Evolutionary conservation across 164 flowering plant genomes (phyloP).

Genomic region (Vitis labrusca): DNA sequence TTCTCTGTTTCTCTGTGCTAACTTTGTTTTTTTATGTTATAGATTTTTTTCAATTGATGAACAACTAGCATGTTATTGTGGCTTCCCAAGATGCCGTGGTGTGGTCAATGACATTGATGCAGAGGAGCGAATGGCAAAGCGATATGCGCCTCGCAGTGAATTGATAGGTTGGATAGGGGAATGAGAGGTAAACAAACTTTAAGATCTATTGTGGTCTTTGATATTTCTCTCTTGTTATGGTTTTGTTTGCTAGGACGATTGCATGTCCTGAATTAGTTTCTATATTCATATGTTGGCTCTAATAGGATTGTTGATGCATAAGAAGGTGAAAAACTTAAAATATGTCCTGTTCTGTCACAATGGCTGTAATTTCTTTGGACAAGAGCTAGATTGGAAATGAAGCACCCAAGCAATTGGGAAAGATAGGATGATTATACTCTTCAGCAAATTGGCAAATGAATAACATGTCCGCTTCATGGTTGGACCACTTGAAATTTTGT

Average conservation of each 20-base stretch:
- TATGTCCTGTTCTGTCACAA: too few relatives aligned
- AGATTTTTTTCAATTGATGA: constrained; percentile 88
- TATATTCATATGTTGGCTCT: not conserved
- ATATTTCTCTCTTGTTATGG: not conserved
- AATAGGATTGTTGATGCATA: too few relatives aligned
- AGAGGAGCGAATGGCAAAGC: constrained; percentile 66
- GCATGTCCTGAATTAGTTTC: not conserved
- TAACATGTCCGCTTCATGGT: too few relatives aligned
- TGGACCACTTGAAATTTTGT: too few relatives aligned
- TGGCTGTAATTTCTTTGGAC: too few relatives aligned
- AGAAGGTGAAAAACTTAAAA: too few relatives aligned
- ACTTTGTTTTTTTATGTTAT: constrained; percentile 14
- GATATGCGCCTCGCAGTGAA: constrained; percentile 68
- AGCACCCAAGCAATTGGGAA: too few relatives aligned
- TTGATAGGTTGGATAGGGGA: constrained; percentile 67
- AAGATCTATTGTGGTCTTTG: not conserved
- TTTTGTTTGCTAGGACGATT: not conserved
- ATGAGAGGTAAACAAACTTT: constrained; percentile 25
- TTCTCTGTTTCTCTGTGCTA: constrained; percentile 7
- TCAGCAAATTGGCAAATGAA: too few relatives aligned
- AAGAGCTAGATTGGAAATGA: too few relatives aligned
- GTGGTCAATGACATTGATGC: constrained; percentile 87
- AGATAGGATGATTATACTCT: too few relatives aligned
- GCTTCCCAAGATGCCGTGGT: constrained; percentile 88
- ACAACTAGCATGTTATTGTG: constrained; percentile 84